Percentiles rank a stretch among this genome's conserved stretches.
These are phyloP conservation scores for Hansenula lynferdii DNA, from an alignment of 1,139 yeast species.

Conservation along the genomic window DNA sequence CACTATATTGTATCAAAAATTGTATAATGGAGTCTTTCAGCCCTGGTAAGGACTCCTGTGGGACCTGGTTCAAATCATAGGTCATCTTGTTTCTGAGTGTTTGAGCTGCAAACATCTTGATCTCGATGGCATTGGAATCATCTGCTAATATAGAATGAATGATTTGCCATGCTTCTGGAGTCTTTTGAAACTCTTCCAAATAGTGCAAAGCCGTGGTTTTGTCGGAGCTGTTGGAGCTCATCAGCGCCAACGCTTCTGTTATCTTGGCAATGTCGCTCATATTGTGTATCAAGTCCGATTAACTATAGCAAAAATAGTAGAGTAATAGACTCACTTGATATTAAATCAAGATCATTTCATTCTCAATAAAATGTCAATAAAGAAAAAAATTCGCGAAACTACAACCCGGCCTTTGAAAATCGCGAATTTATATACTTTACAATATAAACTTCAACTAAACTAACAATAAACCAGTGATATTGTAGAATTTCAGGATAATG, in stretches of 20 bases:
- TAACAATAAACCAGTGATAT: too few relatives aligned
- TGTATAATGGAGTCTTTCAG: conserved; percentile 61
- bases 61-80: conserved; percentile 78
- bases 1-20: conserved; percentile 45
- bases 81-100: conserved; percentile 81
- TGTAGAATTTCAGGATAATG: too few relatives aligned
- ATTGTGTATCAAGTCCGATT: background rate
- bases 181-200: conserved; percentile 79
- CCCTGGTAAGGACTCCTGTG: conserved; percentile 42
- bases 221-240: conserved; percentile 21
- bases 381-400: conserved; percentile 1
- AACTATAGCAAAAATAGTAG: too few relatives aligned
- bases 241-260: conserved; percentile 19
- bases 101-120: conserved; percentile 84
- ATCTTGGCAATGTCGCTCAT: conserved; percentile 9
- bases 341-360: too few relatives aligned
- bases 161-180: conserved; percentile 63
- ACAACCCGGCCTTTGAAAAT: conserved; percentile 19
- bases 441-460: too few relatives aligned
- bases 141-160: conserved; percentile 28
- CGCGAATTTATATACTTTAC: too few relatives aligned
- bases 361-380: too few relatives aligned
- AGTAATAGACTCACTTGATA: too few relatives aligned
- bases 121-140: conserved; percentile 34
- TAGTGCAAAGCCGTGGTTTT: conserved; percentile 61